A percentile compares a stretch with the other conserved stretches of the same genome.
These are phyloP conservation scores for Protea cynaroides DNA, from an alignment of 164 flowering plant species.

Conservation along the genomic window DNA sequence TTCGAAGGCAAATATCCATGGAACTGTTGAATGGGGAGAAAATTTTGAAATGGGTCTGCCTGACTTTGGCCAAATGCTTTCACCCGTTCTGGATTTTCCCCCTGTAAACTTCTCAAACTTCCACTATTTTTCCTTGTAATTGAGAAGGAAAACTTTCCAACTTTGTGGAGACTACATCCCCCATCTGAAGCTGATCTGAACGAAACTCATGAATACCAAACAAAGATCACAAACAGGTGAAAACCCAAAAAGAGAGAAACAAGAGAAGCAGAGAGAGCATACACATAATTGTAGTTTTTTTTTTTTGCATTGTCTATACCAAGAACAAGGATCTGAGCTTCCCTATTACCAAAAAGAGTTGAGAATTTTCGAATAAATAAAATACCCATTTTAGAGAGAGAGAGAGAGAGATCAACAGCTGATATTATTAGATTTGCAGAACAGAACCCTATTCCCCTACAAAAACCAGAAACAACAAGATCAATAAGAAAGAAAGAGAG, in stretches of 20 bases:
- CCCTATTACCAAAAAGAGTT: slow-evolving; percentile 79
- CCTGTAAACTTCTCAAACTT: no score
- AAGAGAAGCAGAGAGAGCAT: slow-evolving; percentile 10
- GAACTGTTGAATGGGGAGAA: no score
- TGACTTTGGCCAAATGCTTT: no score
- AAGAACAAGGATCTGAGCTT: slow-evolving; percentile 95
- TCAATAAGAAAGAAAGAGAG: not conserved
- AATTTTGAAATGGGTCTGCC: no score
- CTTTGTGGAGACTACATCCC: slow-evolving; percentile 95
- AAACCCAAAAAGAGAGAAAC: slow-evolving; percentile 2
- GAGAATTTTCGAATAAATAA: slow-evolving; percentile 76
- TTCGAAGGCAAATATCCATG: no score
- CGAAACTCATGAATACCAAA: slow-evolving; percentile 8
- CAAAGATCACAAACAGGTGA: not conserved
- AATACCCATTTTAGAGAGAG: slow-evolving; percentile 83
- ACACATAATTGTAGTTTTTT: slow-evolving; percentile 98
- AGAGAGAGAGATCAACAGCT: slow-evolving; percentile 15
- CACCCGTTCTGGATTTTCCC: no score
- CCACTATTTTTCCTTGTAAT: no score
- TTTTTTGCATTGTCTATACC: slow-evolving; percentile 99
- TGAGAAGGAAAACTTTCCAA: no score
- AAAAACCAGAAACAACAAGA: not conserved
- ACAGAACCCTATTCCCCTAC: slow-evolving; percentile 21
- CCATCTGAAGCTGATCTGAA: slow-evolving; percentile 98
- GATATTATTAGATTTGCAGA: slow-evolving; percentile 23